phyloP scores from a whole-genome alignment of 2,329 filamentous ascomycete species.

The Fusarium anguioides region DNA sequence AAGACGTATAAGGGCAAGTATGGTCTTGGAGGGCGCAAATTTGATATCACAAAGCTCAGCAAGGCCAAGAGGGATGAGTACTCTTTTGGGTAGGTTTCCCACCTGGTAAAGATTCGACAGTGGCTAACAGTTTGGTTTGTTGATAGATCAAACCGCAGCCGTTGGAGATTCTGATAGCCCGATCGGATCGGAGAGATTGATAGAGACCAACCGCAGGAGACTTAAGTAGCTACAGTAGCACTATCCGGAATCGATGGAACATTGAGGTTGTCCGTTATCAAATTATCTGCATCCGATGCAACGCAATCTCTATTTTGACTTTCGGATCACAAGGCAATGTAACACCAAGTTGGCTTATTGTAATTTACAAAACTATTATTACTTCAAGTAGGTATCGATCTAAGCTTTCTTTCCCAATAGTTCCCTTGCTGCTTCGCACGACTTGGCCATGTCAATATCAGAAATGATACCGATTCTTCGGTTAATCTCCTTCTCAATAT shows the following conservation, averaged over 20 bases:
- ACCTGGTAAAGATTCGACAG: too few relatives aligned
- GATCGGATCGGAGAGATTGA: background rate
- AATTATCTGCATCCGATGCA: too few relatives aligned
- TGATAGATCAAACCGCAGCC: background rate
- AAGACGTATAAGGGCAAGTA: background rate
- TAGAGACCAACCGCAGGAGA: too few relatives aligned
- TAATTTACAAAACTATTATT: background rate
- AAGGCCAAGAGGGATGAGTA: conserved; percentile 1
- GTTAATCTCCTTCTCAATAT: conserved; percentile 37
- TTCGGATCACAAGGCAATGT: too few relatives aligned
- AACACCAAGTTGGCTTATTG: background rate
- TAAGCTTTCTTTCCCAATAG: background rate
- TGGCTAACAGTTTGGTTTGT: background rate
- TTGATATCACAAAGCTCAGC: conserved; percentile 17
- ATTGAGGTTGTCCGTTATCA: too few relatives aligned
- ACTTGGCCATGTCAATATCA: conserved; percentile 13
- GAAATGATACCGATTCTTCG: conserved; percentile 25
- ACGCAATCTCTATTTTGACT: too few relatives aligned
- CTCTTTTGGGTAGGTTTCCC: background rate
- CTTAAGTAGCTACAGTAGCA: too few relatives aligned
- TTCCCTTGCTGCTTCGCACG: conserved; percentile 10
- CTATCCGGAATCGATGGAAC: too few relatives aligned
- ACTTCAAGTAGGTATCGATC: background rate
- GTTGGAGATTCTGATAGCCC: background rate
- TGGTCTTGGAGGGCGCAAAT: conserved; percentile 4